Percentiles rank a stretch among this genome's conserved stretches.
Evolutionary conservation across 352 stramenopile species (phyloP).

Genomic region (Globisporangium barbulae): DNA sequence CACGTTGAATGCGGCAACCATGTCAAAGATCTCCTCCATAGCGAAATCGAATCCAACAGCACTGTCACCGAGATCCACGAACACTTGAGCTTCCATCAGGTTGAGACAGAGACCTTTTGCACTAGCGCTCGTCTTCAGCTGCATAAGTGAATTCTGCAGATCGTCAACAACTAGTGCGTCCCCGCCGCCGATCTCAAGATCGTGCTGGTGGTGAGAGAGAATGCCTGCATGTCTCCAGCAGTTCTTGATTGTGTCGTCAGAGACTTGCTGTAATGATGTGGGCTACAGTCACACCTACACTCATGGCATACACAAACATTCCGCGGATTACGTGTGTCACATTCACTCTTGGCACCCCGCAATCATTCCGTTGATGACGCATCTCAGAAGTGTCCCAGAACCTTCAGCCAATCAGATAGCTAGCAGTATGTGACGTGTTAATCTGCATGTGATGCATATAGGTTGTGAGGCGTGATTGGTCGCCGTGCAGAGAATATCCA

Average conservation of each 20-base stretch:
- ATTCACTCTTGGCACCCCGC: too few relatives aligned
- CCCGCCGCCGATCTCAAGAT: not conserved
- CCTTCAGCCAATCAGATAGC: too few relatives aligned
- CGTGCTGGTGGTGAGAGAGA: not conserved
- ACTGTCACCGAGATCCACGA: not conserved
- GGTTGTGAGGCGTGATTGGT: too few relatives aligned
- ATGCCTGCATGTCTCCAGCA: constrained; percentile 5
- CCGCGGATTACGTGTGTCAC: too few relatives aligned
- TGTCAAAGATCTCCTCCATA: constrained; percentile 1
- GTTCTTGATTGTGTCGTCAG: not conserved
- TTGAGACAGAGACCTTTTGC: not conserved
- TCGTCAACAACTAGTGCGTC: not conserved
- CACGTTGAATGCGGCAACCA: not conserved
- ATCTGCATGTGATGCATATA: too few relatives aligned
- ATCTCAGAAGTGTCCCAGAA: too few relatives aligned
- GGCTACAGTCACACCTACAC: too few relatives aligned
- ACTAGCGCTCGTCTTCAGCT: constrained; percentile 2
- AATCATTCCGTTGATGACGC: too few relatives aligned
- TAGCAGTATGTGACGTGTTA: too few relatives aligned
- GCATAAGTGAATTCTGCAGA: not conserved
- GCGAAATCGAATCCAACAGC: constrained; percentile 1
- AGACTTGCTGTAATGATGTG: too few relatives aligned
- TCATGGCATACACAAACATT: too few relatives aligned
- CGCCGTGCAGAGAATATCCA: too few relatives aligned
- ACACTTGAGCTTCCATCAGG: constrained; percentile 3